Conservation (phyloP, 2,329 filamentous ascomycete species). For the Geosmithia putterillii region DNA sequence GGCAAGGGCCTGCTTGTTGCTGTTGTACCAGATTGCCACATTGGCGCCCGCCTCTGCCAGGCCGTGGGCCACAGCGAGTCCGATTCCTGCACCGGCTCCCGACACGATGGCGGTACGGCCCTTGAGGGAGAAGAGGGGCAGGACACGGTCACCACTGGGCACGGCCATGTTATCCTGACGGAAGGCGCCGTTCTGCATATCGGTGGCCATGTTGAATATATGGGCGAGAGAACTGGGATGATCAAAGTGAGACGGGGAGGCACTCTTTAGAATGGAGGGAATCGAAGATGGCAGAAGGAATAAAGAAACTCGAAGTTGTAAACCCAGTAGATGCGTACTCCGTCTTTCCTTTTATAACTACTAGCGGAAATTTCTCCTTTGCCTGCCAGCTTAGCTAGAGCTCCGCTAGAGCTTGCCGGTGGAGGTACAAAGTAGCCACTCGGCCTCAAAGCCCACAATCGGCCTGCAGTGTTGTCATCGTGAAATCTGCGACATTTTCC, state of each 20-base stretch:
- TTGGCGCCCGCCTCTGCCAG: constrained; percentile 61
- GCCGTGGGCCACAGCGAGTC: constrained; percentile 49
- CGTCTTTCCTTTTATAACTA: too few species aligned
- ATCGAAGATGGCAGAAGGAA: too few species aligned
- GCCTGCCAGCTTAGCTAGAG: too few species aligned
- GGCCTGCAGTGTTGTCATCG: too few species aligned
- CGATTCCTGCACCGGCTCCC: constrained; percentile 56
- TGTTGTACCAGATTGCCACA: constrained; percentile 62
- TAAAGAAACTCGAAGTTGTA: too few species aligned
- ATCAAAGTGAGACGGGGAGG: too few species aligned
- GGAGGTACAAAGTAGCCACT: too few species aligned
- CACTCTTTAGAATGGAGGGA: too few species aligned
- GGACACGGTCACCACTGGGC: constrained; percentile 35
- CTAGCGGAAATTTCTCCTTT: too few species aligned
- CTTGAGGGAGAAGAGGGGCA: constrained; percentile 57
- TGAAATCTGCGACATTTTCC: background rate
- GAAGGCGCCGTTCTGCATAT: constrained; percentile 37
- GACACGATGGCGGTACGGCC: constrained; percentile 59
- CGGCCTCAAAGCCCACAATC: too few species aligned
- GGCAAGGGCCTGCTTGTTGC: constrained; percentile 50
- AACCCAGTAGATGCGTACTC: too few species aligned
- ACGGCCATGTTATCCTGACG: constrained; percentile 41
- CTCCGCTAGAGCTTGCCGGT: too few species aligned
- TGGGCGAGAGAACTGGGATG: background rate
- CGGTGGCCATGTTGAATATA: constrained; percentile 4